Conservation (phyloP, 345 rosid species). For the Salix suchowensis region DNA sequence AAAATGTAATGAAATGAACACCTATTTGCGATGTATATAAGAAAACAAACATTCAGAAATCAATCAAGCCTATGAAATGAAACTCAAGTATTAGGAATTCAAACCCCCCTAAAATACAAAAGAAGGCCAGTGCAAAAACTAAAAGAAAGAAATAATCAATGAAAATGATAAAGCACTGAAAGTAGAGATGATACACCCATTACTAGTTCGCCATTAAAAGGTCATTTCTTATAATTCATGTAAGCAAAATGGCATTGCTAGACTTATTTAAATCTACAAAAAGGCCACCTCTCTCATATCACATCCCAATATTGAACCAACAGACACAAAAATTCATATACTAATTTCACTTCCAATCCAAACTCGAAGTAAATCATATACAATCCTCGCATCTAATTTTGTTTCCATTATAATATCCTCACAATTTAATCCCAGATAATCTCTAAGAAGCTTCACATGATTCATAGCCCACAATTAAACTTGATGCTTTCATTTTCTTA, state of each 20-base stretch:
- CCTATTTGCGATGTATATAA: neutral
- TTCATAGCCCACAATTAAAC: neutral
- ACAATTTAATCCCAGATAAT: constrained; percentile 1
- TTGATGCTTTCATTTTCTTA: neutral
- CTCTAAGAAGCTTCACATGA: neutral
- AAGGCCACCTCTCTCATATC: neutral
- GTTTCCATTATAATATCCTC: neutral
- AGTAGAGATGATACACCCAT: neutral
- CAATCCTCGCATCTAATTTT: neutral
- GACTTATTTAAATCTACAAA: neutral
- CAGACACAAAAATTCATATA: neutral
- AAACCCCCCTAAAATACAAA: neutral
- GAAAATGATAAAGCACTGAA: neutral
- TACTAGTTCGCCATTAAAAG: neutral
- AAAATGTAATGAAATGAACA: neutral
- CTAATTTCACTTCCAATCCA: neutral
- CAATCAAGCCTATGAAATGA: neutral
- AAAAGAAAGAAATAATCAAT: neutral
- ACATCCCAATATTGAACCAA: neutral
- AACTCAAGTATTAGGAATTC: neutral
- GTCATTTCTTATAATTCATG: neutral
- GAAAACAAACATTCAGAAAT: neutral
- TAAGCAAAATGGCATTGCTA: neutral
- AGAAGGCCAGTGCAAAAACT: neutral
- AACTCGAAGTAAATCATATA: neutral